Percentiles rank a stretch among this genome's conserved stretches.
phyloP scores from a whole-genome alignment of 257 asterid genomes.

The Lycium barbarum region DNA sequence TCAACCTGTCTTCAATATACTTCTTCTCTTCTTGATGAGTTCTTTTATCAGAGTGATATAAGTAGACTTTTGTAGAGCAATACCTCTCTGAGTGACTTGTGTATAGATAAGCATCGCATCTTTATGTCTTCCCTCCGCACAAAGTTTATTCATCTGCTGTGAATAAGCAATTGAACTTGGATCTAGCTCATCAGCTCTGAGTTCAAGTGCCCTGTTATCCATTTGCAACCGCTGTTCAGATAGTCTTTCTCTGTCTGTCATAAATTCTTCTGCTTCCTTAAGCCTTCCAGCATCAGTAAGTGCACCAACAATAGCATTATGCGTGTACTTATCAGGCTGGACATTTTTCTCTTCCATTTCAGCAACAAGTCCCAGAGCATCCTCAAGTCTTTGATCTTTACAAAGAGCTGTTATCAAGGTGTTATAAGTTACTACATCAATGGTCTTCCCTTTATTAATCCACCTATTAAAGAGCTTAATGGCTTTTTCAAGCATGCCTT shows the following conservation, averaged over 20 bases:
- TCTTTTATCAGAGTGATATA: conserved; percentile 19
- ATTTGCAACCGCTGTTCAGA: conserved; percentile 9
- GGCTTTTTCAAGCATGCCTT: conserved; percentile 20
- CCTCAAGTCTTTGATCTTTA: conserved; percentile 17
- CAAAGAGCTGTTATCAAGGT: conserved; percentile 21
- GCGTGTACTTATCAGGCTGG: conserved; percentile 14
- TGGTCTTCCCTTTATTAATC: conserved; percentile 21
- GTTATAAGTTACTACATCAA: conserved; percentile 23
- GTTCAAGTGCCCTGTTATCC: not conserved
- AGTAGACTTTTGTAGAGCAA: conserved; percentile 16
- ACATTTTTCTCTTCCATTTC: conserved; percentile 22
- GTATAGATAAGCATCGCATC: conserved; percentile 16
- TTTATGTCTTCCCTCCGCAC: not conserved
- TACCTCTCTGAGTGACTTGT: conserved; percentile 21
- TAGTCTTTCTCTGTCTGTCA: not conserved
- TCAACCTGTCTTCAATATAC: conserved; percentile 11
- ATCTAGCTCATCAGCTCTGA: not conserved
- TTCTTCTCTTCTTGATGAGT: conserved; percentile 23
- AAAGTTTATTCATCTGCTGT: not conserved
- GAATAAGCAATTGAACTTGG: conserved; percentile 20
- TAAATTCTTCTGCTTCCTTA: conserved; percentile 12
- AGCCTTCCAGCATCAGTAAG: conserved; percentile 25
- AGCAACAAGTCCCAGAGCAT: conserved; percentile 1
- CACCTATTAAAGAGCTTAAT: conserved; percentile 9
- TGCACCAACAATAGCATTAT: conserved; percentile 24